Conservation (phyloP, 352 stramenopile species). For the Phytophthora tubulina region DNA sequence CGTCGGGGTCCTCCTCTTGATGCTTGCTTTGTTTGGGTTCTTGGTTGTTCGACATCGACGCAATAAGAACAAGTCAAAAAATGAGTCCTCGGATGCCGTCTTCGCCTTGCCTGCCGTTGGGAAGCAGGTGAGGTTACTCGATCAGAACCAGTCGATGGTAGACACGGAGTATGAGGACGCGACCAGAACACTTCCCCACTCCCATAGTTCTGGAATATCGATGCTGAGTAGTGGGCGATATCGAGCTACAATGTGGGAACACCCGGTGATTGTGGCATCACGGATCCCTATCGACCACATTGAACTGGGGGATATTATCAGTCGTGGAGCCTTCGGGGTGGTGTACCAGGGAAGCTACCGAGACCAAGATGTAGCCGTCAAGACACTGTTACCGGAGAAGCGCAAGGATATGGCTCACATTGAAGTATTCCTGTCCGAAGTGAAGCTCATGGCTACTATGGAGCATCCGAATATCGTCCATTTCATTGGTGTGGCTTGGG, state of each 20-base stretch:
- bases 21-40: constrained; percentile 26
- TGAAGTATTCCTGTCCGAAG: neutral
- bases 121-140: constrained; percentile 15
- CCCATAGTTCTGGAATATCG: neutral
- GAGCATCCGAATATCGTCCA: too few species aligned
- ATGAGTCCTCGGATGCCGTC: neutral
- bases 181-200: constrained; percentile 20
- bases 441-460: too few species aligned
- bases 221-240: constrained; percentile 5
- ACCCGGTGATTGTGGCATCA: constrained; percentile 29
- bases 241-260: constrained; percentile 33
- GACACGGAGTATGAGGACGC: constrained; percentile 25
- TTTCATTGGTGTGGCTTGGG: neutral
- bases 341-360: neutral
- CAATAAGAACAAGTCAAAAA: neutral
- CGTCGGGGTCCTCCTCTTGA: constrained; percentile 20
- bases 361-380: constrained; percentile 3
- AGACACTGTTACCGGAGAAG: neutral
- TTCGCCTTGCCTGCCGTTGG: constrained; percentile 9
- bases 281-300: constrained; percentile 1
- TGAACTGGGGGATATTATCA: constrained; percentile 3
- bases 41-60: constrained; percentile 22
- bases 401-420: neutral
- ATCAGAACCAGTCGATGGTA: constrained; percentile 9
- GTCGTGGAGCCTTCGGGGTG: neutral